phyloP scores from a whole-genome alignment of 2,329 filamentous ascomycete species.

The Penicillium paneum region DNA sequence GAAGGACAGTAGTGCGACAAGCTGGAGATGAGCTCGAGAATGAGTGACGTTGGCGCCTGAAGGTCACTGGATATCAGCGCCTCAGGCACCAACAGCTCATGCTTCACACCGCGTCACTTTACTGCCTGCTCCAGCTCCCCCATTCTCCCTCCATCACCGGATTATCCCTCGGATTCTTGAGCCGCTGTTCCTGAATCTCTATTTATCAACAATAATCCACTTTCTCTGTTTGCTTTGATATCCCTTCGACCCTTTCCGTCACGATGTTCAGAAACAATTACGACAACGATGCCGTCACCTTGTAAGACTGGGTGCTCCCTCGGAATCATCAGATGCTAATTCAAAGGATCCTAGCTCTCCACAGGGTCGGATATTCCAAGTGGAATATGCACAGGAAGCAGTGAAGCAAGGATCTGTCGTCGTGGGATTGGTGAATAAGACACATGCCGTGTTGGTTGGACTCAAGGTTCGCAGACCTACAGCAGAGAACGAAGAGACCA shows the following conservation, averaged over 20 bases:
- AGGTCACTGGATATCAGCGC: conserved; percentile 25
- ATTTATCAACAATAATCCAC: conserved; percentile 9
- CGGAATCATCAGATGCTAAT: conserved; percentile 18
- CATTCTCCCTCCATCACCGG: conserved; percentile 17
- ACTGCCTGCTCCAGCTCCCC: conserved; percentile 32
- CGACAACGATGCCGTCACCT: conserved; percentile 99
- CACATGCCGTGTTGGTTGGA: conserved; percentile 90
- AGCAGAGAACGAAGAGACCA: not conserved
- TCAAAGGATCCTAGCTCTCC: conserved; percentile 66
- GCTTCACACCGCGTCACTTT: conserved; percentile 36
- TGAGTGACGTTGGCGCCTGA: conserved; percentile 34
- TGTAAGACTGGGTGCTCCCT: conserved; percentile 56
- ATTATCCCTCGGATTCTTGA: conserved; percentile 16
- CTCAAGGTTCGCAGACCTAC: conserved; percentile 68
- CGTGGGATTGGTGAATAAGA: conserved; percentile 95
- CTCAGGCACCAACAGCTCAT: conserved; percentile 28
- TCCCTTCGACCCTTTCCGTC: conserved; percentile 27
- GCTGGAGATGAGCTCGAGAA: conserved; percentile 16
- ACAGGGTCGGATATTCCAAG: conserved; percentile 98
- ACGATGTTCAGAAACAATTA: conserved; percentile 99
- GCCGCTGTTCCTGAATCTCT: conserved; percentile 11
- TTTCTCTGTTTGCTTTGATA: conserved; percentile 4
- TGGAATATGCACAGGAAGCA: conserved; percentile 97
- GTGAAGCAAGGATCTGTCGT: conserved; percentile 99
- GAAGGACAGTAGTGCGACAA: not conserved